A percentile compares a stretch with the other conserved stretches of the same genome.
phyloP scores from a whole-genome alignment of 2,329 filamentous ascomycete species.

The Exophiala phaeomuriformis region DNA sequence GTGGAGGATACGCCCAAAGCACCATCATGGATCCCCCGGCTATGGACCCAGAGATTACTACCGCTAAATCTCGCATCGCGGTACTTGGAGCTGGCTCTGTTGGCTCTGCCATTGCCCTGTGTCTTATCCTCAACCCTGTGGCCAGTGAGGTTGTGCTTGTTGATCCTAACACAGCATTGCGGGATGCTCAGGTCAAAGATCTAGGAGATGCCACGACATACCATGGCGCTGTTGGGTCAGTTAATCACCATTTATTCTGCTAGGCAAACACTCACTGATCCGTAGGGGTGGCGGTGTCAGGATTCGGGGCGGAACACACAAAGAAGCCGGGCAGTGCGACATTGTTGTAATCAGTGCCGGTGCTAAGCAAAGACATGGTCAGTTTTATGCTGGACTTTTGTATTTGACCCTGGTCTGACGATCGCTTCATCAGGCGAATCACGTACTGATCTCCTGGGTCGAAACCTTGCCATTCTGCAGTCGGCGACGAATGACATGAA shows the following conservation, averaged over 20 bases:
- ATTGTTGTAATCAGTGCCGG: constrained; percentile 51
- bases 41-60: constrained; percentile 15
- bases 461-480: constrained; percentile 44
- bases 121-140: constrained; percentile 46
- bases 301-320: constrained; percentile 15
- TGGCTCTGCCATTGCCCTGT: constrained; percentile 46
- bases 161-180: constrained; percentile 42
- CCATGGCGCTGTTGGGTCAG: constrained; percentile 40
- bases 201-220: constrained; percentile 47
- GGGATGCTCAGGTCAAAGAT: constrained; percentile 47
- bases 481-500: constrained; percentile 44
- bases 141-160: constrained; percentile 48
- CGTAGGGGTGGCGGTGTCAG: constrained; percentile 16
- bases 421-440: constrained; percentile 34
- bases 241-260: constrained; percentile 19
- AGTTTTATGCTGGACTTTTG: constrained; percentile 23
- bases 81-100: constrained; percentile 48
- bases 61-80: constrained; percentile 34
- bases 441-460: constrained; percentile 41
- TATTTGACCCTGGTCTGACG: not conserved
- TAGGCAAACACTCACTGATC: not conserved
- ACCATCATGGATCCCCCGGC: constrained; percentile 8
- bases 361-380: constrained; percentile 41
- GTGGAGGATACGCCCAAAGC: not conserved
- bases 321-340: constrained; percentile 48